Evolutionary conservation across 225 moss, liverwort and hornwort genomes (phyloP).

Genomic region (Pseudoscleropodium purum): DNA sequence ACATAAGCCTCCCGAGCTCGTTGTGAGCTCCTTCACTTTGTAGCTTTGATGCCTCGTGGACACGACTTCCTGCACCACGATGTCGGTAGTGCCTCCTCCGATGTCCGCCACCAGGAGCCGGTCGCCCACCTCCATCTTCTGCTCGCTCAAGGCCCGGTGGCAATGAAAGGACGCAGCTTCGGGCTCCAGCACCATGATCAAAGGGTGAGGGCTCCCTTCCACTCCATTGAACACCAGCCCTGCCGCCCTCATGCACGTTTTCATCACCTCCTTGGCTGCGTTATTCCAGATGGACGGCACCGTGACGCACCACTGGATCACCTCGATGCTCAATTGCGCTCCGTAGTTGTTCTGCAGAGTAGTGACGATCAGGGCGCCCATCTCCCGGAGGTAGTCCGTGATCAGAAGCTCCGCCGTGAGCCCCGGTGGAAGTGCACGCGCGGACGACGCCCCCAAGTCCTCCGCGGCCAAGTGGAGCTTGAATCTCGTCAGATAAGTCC

Average conservation of each 20-base stretch:
- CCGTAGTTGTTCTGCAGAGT: neutral
- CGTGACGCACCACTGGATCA: constrained; percentile 43
- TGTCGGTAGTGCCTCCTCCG: constrained; percentile 28
- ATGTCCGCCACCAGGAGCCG: constrained; percentile 47
- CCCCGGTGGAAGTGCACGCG: constrained; percentile 18
- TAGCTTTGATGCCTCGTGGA: neutral
- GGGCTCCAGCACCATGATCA: constrained; percentile 44
- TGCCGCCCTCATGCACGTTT: constrained; percentile 12
- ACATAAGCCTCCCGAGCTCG: constrained; percentile 29
- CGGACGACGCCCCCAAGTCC: neutral
- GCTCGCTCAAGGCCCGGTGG: neutral
- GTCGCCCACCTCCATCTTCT: constrained; percentile 13
- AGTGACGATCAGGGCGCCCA: constrained; percentile 1
- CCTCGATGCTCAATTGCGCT: neutral
- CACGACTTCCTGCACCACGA: constrained; percentile 29
- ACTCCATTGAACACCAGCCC: constrained; percentile 18
- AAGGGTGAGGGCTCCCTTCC: constrained; percentile 22
- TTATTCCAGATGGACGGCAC: constrained; percentile 40
- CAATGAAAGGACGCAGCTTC: constrained; percentile 38
- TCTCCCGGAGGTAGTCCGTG: constrained; percentile 25
- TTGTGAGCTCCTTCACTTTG: constrained; percentile 29
- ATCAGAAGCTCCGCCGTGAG: constrained; percentile 17
- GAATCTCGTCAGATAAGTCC: constrained; percentile 10
- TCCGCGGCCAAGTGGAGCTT: constrained; percentile 31
- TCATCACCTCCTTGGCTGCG: constrained; percentile 16